phyloP scores from a whole-genome alignment of 1,284 basidiomycete genomes.

The Chiua sp. region DNA sequence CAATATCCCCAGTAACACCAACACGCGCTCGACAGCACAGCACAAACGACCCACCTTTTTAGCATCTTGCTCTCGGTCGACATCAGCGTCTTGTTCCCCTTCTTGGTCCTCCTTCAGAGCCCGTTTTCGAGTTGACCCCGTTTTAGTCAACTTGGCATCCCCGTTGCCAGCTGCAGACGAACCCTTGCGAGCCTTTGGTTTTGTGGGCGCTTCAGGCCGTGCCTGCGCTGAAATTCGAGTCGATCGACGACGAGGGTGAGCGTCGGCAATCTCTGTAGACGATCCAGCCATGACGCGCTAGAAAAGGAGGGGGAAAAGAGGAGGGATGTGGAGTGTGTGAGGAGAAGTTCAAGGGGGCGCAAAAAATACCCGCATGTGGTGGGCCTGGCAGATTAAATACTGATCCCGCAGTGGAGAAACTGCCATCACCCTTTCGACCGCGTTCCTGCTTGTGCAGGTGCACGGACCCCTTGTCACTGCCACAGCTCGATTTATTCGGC shows the following conservation, averaged over 20 bases:
- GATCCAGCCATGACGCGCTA: slow-evolving; percentile 22
- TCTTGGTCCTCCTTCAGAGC: slow-evolving; percentile 27
- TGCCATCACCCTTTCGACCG: not conserved
- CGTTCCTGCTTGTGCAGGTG: slow-evolving; percentile 6
- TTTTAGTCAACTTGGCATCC: slow-evolving; percentile 30
- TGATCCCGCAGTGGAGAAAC: slow-evolving; percentile 16
- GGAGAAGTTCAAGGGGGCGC: slow-evolving; percentile 26
- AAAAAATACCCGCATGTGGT: slow-evolving; percentile 26
- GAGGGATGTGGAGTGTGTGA: slow-evolving; percentile 3
- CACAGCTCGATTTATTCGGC: slow-evolving; percentile 5
- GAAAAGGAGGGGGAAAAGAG: not conserved
- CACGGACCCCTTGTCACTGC: slow-evolving; percentile 21
- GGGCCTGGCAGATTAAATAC: slow-evolving; percentile 20
- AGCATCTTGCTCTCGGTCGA: slow-evolving; percentile 23
- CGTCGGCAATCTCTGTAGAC: slow-evolving; percentile 15
- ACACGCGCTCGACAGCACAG: not conserved
- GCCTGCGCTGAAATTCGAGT: slow-evolving; percentile 50
- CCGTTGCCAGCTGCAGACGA: slow-evolving; percentile 2
- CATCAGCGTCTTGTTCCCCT: slow-evolving; percentile 16
- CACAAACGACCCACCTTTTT: slow-evolving; percentile 26
- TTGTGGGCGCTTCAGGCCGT: slow-evolving; percentile 36
- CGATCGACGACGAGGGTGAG: slow-evolving; percentile 51
- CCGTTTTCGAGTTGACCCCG: slow-evolving; percentile 30
- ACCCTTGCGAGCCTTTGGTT: slow-evolving; percentile 41
- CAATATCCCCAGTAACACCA: not conserved